Base-by-base conservation (phyloP, 371 early-diverging fungal species). In the Mucor irregularis region DNA sequence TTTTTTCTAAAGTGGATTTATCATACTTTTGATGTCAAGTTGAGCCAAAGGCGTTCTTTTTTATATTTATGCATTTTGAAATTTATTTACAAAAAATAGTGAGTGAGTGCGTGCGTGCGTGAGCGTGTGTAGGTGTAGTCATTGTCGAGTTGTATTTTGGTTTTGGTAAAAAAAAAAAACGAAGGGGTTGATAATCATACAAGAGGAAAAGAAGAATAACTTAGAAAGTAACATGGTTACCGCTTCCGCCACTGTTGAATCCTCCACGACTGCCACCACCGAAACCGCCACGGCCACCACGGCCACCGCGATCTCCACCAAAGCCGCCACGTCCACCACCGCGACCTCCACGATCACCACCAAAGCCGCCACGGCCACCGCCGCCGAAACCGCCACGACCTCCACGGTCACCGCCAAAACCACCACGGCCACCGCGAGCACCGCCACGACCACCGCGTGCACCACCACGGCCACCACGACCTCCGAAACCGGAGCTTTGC, bases 401-500 rank as follows among this genome's bases (percentile, higher is more conserved):
- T 17, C 52, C 30, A 17, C 38, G 29, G 19, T 51, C 33, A 16
- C 43, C 52, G 34, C 51, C n/a, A 5, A 22, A 3, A 7, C 52
- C 53, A 7, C 49, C 58, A 44, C 57, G 60, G 10, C 59, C 52
- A 30, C 60, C 64, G 17, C 64, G 43, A 31, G 25, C 53, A 11
- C 64, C 54, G 19, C 49, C 64, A 49, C 49, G 47, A 5, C 49
- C 60, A 26, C 55, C 55, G 21, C 64, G 29, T 28, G 24, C 39
- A 14, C 64, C 54, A 46, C 54, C 60, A 45, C 51, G 42, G 31
- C 52, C 42, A 26, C 49, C 53, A 21, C 26, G 42, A 16, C 29
- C 51, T 13, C 51, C 46, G n/a, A 50, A 51, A n/a, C 62, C 49
- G n/a, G 16, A 14, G 39, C 80, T 75, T 50, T 71, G 78, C 43